Evolutionary conservation across 345 rosid species (phyloP).

Genomic region (Rhodamnia rubescens): DNA sequence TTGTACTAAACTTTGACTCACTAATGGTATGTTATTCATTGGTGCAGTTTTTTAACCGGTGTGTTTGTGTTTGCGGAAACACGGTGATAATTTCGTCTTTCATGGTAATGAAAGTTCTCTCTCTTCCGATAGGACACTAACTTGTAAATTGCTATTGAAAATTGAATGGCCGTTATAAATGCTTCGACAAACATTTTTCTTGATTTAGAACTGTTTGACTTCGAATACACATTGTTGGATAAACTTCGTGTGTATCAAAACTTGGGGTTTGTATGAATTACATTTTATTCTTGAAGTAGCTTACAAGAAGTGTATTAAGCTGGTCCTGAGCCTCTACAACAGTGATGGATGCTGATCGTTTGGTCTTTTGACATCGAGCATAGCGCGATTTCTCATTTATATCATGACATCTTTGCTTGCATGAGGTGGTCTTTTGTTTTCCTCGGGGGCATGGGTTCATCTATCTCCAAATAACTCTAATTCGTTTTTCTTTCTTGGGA

Average conservation of each 20-base stretch:
- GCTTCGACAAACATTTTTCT: neutral
- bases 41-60: conserved; percentile 48
- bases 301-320: neutral
- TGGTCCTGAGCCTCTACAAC: neutral
- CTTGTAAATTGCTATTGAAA: neutral
- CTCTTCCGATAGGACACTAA: neutral
- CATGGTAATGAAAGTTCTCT: neutral
- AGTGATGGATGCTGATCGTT: neutral
- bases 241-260: neutral
- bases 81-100: conserved; percentile 30
- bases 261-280: neutral
- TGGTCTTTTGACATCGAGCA: neutral
- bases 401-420: neutral
- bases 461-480: neutral
- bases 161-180: neutral
- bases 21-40: too few relatives aligned
- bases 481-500: neutral
- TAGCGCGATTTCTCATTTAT: neutral
- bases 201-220: neutral
- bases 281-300: neutral
- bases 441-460: neutral
- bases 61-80: conserved; percentile 94
- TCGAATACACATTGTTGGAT: neutral
- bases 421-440: neutral
- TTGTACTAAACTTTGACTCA: neutral